Conservation (phyloP, 208 protist species). For the Leishmania guyanensis region DNA sequence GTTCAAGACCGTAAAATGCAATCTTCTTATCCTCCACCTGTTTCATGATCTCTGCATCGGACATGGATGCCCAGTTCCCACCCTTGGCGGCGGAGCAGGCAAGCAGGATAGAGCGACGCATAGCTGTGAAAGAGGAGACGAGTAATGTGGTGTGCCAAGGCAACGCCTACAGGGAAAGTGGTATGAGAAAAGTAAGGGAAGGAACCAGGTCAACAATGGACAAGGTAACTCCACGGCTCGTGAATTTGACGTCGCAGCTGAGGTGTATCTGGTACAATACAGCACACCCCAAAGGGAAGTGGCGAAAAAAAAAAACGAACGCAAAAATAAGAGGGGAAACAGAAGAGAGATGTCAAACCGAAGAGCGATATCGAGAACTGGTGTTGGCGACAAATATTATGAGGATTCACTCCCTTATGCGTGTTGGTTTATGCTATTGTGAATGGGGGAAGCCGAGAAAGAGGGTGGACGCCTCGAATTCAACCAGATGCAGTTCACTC, state of each 20-base stretch:
- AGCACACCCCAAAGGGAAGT: background rate
- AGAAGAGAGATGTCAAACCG: background rate
- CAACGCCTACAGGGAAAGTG: background rate
- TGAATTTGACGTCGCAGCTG: background rate
- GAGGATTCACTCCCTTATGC: background rate
- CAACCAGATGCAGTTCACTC: background rate
- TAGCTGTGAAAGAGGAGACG: constrained; percentile 1
- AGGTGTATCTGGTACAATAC: background rate
- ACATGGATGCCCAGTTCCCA: constrained; percentile 55
- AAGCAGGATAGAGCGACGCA: constrained; percentile 28
- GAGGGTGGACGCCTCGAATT: background rate
- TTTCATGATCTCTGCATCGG: constrained; percentile 75
- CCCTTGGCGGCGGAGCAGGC: constrained; percentile 32
- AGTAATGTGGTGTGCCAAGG: background rate
- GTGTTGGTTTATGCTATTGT: background rate
- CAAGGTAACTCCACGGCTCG: background rate
- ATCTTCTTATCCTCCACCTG: constrained; percentile 79
- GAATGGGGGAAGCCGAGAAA: background rate
- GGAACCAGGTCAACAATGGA: background rate
- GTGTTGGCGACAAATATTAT: background rate
- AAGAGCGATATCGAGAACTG: background rate
- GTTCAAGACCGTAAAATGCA: constrained; percentile 84
- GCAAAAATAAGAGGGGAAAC: background rate
- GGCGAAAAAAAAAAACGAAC: background rate
- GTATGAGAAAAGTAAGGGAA: background rate